Conservation (phyloP, 2,329 filamentous ascomycete species). For the Aspergillus pseudoviridinutans region DNA sequence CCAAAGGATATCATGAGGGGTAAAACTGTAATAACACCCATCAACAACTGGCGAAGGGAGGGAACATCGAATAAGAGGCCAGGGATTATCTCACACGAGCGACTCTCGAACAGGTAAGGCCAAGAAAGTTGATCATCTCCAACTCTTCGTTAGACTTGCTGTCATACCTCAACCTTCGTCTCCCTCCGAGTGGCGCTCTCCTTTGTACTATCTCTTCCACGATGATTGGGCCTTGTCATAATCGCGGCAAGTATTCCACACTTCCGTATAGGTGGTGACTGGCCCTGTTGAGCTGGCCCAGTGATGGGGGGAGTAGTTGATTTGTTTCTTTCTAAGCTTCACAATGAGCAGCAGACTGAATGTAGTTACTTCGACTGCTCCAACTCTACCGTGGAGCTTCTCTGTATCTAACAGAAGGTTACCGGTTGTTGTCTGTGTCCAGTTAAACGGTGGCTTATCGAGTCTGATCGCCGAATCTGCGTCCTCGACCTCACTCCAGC, state of each 20-base stretch:
- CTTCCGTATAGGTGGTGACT: neutral
- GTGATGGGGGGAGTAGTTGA: neutral
- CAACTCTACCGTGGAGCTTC: neutral
- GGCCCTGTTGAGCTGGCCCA: neutral
- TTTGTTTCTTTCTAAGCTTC: neutral
- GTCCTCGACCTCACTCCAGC: slow-evolving; percentile 18
- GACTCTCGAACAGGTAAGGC: neutral
- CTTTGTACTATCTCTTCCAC: slow-evolving; percentile 1
- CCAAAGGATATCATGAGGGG: neutral
- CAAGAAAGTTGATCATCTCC: neutral
- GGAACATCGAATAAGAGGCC: slow-evolving; percentile 2
- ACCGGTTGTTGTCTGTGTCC: slow-evolving; percentile 3
- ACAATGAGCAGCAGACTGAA: neutral
- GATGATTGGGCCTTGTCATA: neutral
- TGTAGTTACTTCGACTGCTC: neutral
- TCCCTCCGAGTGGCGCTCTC: slow-evolving; percentile 4
- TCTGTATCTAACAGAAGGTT: slow-evolving; percentile 9
- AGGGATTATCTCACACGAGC: slow-evolving; percentile 2
- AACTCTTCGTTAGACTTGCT: neutral
- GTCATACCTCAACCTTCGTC: slow-evolving; percentile 3
- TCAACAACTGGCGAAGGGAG: neutral
- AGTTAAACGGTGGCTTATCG: neutral
- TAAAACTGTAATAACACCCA: neutral
- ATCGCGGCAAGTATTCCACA: neutral
- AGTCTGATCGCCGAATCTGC: slow-evolving; percentile 19